Evolutionary conservation across 2,329 filamentous ascomycete genomes (phyloP).

Genomic region (Calonectria multiphialidica): DNA sequence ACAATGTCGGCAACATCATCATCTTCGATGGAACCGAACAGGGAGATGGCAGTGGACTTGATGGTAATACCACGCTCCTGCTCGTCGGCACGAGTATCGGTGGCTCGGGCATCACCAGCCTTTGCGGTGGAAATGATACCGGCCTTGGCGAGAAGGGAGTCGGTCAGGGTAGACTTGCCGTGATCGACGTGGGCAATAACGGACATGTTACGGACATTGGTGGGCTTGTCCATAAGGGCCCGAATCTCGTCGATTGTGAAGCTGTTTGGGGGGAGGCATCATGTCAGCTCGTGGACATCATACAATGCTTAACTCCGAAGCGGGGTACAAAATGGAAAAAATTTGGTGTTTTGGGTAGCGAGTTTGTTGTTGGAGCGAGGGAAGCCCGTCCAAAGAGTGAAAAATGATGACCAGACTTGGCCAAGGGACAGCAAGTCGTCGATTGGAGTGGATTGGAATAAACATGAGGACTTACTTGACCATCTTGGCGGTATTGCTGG

Average conservation of each 20-base stretch:
- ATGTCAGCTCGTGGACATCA: conserved; percentile 60
- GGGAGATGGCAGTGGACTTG: conserved; percentile 99
- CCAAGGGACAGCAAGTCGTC: neutral
- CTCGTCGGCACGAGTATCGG: conserved; percentile 96
- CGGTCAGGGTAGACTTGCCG: conserved; percentile 99
- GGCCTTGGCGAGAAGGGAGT: conserved; percentile 98
- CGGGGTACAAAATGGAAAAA: conserved; percentile 51
- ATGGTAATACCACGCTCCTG: conserved; percentile 99
- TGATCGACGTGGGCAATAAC: conserved; percentile 99
- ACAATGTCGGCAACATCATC: conserved; percentile 97
- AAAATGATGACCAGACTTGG: conserved; percentile 17
- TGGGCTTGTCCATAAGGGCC: conserved; percentile 81
- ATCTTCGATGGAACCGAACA: conserved; percentile 87
- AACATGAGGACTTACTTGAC: conserved; percentile 86
- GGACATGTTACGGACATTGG: conserved; percentile 94
- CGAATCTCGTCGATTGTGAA: conserved; percentile 98
- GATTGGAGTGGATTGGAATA: conserved; percentile 20
- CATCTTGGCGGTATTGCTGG: conserved; percentile 91
- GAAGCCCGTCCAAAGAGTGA: neutral
- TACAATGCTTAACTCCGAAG: conserved; percentile 54
- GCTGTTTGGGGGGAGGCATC: conserved; percentile 66
- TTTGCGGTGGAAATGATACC: conserved; percentile 99
- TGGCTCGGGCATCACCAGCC: conserved; percentile 95
- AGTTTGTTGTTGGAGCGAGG: neutral
- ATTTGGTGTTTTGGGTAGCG: conserved; percentile 24